These are phyloP conservation scores for Phytophthora hybrid DNA, from an alignment of 352 stramenopile species.

Conservation along the genomic window DNA sequence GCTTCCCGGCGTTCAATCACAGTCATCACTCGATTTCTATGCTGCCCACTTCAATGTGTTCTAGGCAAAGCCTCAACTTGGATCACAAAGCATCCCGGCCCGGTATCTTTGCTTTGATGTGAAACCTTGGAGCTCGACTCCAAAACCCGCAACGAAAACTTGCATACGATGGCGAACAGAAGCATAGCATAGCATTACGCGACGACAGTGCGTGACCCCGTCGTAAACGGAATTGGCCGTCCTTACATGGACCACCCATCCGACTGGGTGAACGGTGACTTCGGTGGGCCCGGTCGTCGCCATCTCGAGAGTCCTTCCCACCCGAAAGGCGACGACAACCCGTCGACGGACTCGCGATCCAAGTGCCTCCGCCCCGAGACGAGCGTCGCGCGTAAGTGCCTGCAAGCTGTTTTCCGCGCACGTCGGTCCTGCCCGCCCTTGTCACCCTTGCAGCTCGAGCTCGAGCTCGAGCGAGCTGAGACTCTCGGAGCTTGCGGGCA, in stretches of 20 bases:
- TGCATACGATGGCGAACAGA: no score
- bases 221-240: neutral
- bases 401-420: conserved; percentile 43
- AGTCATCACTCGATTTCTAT: conserved; percentile 7
- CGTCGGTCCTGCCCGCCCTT: conserved; percentile 27
- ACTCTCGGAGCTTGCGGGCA: neutral
- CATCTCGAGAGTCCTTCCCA: conserved; percentile 16
- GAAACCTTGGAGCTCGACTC: no score
- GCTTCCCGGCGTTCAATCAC: conserved; percentile 9
- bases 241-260: conserved; percentile 1
- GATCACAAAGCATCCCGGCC: neutral
- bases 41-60: conserved; percentile 21
- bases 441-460: conserved; percentile 3
- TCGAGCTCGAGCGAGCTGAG: neutral
- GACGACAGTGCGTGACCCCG: no score
- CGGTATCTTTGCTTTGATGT: no score
- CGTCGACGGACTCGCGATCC: conserved; percentile 23
- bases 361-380: conserved; percentile 39
- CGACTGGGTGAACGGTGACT: neutral
- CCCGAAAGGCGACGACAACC: conserved; percentile 20
- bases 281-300: neutral
- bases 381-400: conserved; percentile 27
- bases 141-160: no score
- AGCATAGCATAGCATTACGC: no score
- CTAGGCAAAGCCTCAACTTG: conserved; percentile 30